Conservation (phyloP, 176 grass and related monocot genomes). For the Areca catechu region DNA sequence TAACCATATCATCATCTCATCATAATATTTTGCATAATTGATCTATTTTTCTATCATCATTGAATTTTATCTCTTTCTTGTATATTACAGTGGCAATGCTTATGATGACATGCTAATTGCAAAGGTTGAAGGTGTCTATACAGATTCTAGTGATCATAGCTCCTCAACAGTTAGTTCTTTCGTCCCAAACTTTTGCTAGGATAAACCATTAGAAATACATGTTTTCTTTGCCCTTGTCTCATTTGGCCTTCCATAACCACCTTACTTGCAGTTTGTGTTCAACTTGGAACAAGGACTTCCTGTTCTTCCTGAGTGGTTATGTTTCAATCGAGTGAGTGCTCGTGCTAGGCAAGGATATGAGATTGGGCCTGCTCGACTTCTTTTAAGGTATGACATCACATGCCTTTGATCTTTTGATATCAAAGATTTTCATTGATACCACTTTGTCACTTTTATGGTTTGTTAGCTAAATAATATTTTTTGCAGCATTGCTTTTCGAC, state of each 20-base stretch:
- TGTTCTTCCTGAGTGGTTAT: constrained; percentile 68
- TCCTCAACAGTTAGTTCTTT: constrained; percentile 60
- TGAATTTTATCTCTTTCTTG: constrained; percentile 11
- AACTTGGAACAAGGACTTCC: constrained; percentile 88
- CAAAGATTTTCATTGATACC: background rate
- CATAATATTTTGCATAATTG: no score
- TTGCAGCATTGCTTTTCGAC: no score
- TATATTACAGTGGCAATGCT: constrained; percentile 60
- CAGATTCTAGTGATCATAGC: constrained; percentile 73
- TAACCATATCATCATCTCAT: no score
- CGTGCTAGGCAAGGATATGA: constrained; percentile 62
- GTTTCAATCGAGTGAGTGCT: constrained; percentile 74
- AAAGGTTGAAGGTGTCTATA: constrained; percentile 91
- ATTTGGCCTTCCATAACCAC: constrained; percentile 5
- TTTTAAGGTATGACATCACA: constrained; percentile 43
- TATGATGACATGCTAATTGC: constrained; percentile 77
- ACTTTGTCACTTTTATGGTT: no score
- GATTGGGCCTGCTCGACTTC: constrained; percentile 66
- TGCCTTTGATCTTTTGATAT: background rate
- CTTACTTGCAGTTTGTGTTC: constrained; percentile 57
- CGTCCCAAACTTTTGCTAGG: background rate
- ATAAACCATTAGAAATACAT: no score
- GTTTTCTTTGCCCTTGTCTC: constrained; percentile 10
- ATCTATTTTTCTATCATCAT: constrained; percentile 5
- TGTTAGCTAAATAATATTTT: no score